Conservation (phyloP, 1,284 basidiomycete species). For the Schizophyllum commune region DNA sequence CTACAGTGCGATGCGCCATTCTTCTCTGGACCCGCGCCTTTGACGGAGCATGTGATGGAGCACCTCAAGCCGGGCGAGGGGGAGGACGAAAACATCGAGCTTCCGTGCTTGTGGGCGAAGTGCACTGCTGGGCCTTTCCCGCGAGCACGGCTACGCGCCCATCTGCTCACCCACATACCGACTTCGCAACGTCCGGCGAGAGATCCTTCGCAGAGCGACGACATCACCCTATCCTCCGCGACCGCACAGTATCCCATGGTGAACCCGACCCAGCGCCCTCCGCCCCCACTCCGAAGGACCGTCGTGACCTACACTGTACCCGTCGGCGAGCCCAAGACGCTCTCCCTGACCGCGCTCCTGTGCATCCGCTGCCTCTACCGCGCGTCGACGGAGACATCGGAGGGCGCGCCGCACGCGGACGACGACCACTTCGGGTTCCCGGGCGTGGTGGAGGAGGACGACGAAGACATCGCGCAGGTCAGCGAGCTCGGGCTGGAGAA, state of each 20-base stretch:
- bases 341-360: constrained; percentile 65
- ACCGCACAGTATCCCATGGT: constrained; percentile 43
- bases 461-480: constrained; percentile 38
- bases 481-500: constrained; percentile 28
- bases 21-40: constrained; percentile 43
- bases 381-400: constrained; percentile 60
- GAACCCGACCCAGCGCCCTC: constrained; percentile 53
- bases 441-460: constrained; percentile 58
- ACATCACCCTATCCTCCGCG: constrained; percentile 51
- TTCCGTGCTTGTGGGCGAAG: constrained; percentile 58
- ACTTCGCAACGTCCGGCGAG: constrained; percentile 41
- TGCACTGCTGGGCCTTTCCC: constrained; percentile 43
- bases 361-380: constrained; percentile 71
- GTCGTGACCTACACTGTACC: constrained; percentile 49
- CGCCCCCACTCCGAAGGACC: constrained; percentile 55
- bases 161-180: constrained; percentile 69
- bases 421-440: constrained; percentile 80
- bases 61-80: constrained; percentile 31
- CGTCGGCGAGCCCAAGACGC: constrained; percentile 57
- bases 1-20: constrained; percentile 41
- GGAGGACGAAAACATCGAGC: constrained; percentile 32
- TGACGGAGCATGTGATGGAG: constrained; percentile 63
- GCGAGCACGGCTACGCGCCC: constrained; percentile 46
- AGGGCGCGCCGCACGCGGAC: constrained; percentile 65
- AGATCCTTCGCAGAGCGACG: constrained; percentile 61